Percentiles rank a stretch among this genome's conserved stretches.
Evolutionary conservation across 805 yeast species (phyloP).

Genomic region (Clavispora asparagi): DNA sequence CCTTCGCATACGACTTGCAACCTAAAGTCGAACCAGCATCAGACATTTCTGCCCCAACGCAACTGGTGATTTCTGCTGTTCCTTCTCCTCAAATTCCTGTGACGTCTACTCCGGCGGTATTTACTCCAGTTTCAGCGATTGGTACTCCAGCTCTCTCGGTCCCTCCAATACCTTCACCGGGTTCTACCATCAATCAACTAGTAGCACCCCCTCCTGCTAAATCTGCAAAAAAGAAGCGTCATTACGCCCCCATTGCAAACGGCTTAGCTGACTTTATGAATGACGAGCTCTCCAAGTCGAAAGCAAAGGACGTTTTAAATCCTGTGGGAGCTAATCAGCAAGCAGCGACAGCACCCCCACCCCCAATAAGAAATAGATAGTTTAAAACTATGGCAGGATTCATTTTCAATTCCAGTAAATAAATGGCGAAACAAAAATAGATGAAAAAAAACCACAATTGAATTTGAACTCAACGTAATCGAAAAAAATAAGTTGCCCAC

Average conservation of each 20-base stretch:
- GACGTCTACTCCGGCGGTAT: background rate
- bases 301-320: conserved; percentile 25
- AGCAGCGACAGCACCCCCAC: conserved; percentile 17
- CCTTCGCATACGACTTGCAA: conserved; percentile 12
- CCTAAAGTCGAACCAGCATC: background rate
- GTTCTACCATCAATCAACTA: background rate
- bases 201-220: conserved; percentile 8
- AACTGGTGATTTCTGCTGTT: background rate
- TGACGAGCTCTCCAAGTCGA: conserved; percentile 39
- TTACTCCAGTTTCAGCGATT: conserved; percentile 1
- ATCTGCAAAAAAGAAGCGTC: conserved; percentile 25
- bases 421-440: too few relatives aligned
- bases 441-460: too few relatives aligned
- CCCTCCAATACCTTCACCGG: background rate
- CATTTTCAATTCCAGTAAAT: too few relatives aligned
- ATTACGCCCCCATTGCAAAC: conserved; percentile 15
- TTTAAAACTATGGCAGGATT: background rate
- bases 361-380: conserved; percentile 16
- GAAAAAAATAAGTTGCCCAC: conserved; percentile 30
- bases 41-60: conserved; percentile 1
- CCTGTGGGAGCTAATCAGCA: background rate
- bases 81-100: conserved; percentile 7
- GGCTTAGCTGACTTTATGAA: conserved; percentile 38
- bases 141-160: conserved; percentile 13
- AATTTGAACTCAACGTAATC: background rate